Base-by-base conservation (phyloP, 2,329 filamentous ascomycete genomes). In the Penicillium griseofulvum region DNA sequence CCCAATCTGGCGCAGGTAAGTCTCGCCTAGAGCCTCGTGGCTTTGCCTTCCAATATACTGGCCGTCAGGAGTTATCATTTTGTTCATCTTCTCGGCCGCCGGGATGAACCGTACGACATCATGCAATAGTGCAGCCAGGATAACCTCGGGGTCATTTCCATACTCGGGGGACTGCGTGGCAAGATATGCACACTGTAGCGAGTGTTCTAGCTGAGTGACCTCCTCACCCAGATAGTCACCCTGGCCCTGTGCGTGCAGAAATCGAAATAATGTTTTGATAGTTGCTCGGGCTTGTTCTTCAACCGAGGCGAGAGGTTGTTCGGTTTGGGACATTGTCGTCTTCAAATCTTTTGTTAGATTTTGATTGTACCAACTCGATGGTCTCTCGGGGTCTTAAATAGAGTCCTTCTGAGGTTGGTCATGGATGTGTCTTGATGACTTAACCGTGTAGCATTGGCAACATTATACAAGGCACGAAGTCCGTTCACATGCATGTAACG, bases 21-120 rank as follows among this genome's bases (percentile, higher is more conserved):
- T 49, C 37, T 69, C 68, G 6, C 68, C 68, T 7, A 71, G 44
- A n/a, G 65, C 22, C 38, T 69, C 68, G 41, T 71, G 67, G 42
- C 67, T 67, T 31, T 54, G 55, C 5, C 60, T 61, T 16, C 68
- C 68, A 26, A 68, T 60, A 41, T 65, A 68, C 24, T 57, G 60
- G 9, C 68, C 67, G 31, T 67, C 59, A 1, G 64, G 53, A 1
- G 63, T 58, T 19, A 65, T 59, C 65, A 67, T 65, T 29, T 57
- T 60, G 0, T 52, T 53, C 65, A 69, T 69, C 12, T 66, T 60
- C 39, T 63, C 54, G 2, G 66, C 65, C 2, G 62, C 64, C 0
- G 66, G 67, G 31, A 71, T 69, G 54, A 71, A 71, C 4, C 68
- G 65, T 7, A 67, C 68, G 22, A 71, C 64, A 54, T 70, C 68